phyloP scores from a whole-genome alignment of 2,329 filamentous ascomycete species.

The Fusarium torulosum region DNA sequence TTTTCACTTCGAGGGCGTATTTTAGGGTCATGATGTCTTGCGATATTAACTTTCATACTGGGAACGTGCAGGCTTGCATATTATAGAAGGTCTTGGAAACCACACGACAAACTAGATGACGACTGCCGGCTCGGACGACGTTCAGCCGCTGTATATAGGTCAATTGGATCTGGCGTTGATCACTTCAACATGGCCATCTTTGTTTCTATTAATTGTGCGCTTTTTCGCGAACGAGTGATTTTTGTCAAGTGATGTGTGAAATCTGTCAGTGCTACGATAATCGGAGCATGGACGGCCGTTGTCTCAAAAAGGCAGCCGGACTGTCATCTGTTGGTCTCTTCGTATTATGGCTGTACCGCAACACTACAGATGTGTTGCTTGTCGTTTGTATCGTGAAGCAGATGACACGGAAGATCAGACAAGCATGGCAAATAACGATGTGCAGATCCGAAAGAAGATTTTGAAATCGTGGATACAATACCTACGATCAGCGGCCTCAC shows the following conservation, averaged over 20 bases:
- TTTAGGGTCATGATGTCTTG: conserved; percentile 51
- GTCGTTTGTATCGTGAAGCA: not conserved
- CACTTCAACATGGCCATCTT: conserved; percentile 40
- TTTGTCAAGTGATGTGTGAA: not conserved
- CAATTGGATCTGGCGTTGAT: conserved; percentile 46
- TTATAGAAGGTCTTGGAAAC: conserved; percentile 53
- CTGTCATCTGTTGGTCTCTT: not conserved
- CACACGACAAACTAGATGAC: conserved; percentile 48
- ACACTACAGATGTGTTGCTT: not conserved
- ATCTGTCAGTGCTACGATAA: not conserved
- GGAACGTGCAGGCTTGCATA: conserved; percentile 52
- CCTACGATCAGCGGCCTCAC: conserved; percentile 18
- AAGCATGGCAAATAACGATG: conserved; percentile 7
- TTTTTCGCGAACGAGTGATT: not conserved
- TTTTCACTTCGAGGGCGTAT: conserved; percentile 49
- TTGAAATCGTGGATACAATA: conserved; percentile 13
- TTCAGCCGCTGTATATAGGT: conserved; percentile 49
- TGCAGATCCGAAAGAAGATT: conserved; percentile 1
- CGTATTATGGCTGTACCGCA: not conserved
- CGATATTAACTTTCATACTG: conserved; percentile 46
- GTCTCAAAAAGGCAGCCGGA: not conserved
- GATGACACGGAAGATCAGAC: not conserved
- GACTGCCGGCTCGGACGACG: conserved; percentile 44
- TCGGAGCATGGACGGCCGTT: not conserved
- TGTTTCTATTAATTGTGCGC: conserved; percentile 22